Evolutionary conservation across 1,284 basidiomycete species (phyloP), one percentile per base, ranked within the genome.

Genomic region (Pascua sp.): DNA sequence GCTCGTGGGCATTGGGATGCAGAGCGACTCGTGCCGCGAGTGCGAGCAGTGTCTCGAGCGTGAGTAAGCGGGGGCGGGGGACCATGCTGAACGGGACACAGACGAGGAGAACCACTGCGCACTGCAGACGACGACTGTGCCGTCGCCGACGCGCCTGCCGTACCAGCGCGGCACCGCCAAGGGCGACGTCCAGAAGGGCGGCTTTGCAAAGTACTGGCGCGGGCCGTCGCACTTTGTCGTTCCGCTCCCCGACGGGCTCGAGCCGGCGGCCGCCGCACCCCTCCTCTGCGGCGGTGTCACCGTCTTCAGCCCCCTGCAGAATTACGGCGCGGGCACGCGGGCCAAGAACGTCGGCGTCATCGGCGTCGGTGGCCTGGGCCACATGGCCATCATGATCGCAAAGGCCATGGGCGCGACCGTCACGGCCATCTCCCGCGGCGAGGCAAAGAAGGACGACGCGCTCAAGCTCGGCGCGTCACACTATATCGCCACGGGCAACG

Each of bases 371-470:
- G 78, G 78, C 11, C 66, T 79, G 13, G 78, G 79, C 5, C 72
- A 73, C 61, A 68, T 76, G 38, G 76, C 54, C 16, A 53, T 72
- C 46, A 53, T 67, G 56, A 50, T 62, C 42, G 83, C 83, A 17
- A 79, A 79, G 47, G 83, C 84, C 2, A 71, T 85, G 50, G 84
- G 83, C 5, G 82, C 83, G 2, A 81, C 85, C 39, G 82, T 86
- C 11, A 81, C 81, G 11, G 85, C 81, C 10, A 84, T 82, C 70
- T 78, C 75, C 7, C 80, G 81, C 68, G 75, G 75, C 1, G 69
- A 74, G 32, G 62, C 59, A 50, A 82, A 82, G 71, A 67, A 71
- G 51, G 75, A 76, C 18, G 80, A 81, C 59, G 80, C 80, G 2
- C 67, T 76, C 62, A 77, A 79, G 66, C 75, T 82, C 67, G 81